A percentile compares a stretch with the other conserved stretches of the same genome.
Evolutionary conservation across 2,329 filamentous ascomycete species (phyloP).

Genomic region (Penicillium sclerotiorum): DNA sequence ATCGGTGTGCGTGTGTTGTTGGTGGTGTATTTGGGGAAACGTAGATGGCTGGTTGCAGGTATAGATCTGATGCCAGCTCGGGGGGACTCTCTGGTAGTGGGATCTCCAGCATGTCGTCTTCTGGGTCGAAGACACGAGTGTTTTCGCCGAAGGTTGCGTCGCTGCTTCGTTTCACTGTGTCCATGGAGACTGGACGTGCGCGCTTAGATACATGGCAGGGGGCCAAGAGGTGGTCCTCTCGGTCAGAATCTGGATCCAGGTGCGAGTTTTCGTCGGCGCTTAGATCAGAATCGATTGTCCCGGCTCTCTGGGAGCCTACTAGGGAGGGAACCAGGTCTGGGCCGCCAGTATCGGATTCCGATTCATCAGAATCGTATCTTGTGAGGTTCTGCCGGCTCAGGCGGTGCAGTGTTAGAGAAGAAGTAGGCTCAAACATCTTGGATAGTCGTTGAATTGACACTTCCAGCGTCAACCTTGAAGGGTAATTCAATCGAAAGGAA

Average conservation of each 20-base stretch:
- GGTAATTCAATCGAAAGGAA: too few relatives aligned
- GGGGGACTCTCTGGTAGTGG: slow-evolving; percentile 33
- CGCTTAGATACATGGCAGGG: slow-evolving; percentile 26
- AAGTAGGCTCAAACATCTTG: slow-evolving; percentile 33
- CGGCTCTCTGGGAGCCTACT: slow-evolving; percentile 29
- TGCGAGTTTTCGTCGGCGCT: slow-evolving; percentile 34
- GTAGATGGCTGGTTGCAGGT: slow-evolving; percentile 34
- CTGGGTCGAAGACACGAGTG: slow-evolving; percentile 35
- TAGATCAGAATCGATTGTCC: slow-evolving; percentile 32
- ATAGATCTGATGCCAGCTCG: slow-evolving; percentile 30
- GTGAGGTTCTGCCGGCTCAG: slow-evolving; percentile 34
- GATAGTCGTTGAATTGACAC: slow-evolving; percentile 1
- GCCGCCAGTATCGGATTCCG: slow-evolving; percentile 38
- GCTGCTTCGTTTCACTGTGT: slow-evolving; percentile 39
- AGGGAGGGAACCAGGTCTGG: slow-evolving; percentile 37
- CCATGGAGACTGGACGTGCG: slow-evolving; percentile 37
- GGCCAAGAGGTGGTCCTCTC: slow-evolving; percentile 25
- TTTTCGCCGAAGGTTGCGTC: slow-evolving; percentile 33
- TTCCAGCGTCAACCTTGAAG: not conserved
- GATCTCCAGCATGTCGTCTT: slow-evolving; percentile 36
- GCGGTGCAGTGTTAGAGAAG: slow-evolving; percentile 32
- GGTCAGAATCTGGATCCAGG: slow-evolving; percentile 25
- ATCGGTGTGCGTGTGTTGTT: slow-evolving; percentile 17
- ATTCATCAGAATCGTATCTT: slow-evolving; percentile 44
- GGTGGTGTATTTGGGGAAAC: slow-evolving; percentile 27